phyloP scores from a whole-genome alignment of 192 early-diverging fungal genomes.

The Backusella luteola region DNA sequence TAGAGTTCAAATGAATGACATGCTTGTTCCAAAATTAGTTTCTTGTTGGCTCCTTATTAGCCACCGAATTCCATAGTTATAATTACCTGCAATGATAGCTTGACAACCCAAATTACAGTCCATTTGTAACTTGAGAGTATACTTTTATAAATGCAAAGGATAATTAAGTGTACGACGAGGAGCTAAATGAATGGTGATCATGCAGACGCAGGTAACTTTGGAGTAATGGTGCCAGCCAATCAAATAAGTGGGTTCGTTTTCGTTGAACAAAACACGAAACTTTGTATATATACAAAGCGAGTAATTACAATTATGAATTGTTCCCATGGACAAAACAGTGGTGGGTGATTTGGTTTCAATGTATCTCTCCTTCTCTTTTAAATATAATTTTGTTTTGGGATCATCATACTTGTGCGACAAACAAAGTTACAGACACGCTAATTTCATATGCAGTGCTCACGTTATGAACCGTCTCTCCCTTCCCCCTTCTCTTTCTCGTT shows the following conservation, averaged over 20 bases:
- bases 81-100: background rate
- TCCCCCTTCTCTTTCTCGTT: background rate
- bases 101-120: background rate
- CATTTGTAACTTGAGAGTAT: background rate
- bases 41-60: background rate
- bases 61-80: background rate
- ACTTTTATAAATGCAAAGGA: background rate
- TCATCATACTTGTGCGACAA: background rate
- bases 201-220: background rate
- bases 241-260: background rate
- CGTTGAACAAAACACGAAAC: slow-evolving; percentile 10
- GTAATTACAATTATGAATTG: background rate
- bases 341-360: background rate
- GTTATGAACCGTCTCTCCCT: background rate
- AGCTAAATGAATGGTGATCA: background rate
- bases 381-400: background rate
- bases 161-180: background rate
- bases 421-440: background rate
- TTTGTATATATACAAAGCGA: background rate
- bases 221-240: background rate
- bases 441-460: slow-evolving; percentile 6
- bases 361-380: background rate
- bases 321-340: background rate
- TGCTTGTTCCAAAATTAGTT: slow-evolving; percentile 3
- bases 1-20: background rate